Conservation (phyloP, 2,329 filamentous ascomycete genomes). For the Penicillium sp. region DNA sequence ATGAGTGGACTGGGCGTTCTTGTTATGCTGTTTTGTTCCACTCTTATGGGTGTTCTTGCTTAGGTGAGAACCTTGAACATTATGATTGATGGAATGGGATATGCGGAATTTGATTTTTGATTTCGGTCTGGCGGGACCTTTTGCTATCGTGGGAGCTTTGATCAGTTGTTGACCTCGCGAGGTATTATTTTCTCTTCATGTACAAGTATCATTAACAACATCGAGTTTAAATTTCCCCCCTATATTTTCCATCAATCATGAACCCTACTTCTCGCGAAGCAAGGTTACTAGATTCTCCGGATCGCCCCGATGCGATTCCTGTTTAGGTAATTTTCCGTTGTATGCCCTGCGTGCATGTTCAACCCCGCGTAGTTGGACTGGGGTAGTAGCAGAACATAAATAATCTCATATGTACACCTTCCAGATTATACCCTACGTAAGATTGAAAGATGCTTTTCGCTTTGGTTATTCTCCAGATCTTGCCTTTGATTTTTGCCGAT, state of each 20-base stretch:
- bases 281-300: neutral
- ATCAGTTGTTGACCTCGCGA: neutral
- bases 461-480: neutral
- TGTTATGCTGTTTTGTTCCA: slow-evolving; percentile 30
- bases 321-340: slow-evolving; percentile 4
- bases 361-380: neutral
- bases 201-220: slow-evolving; percentile 3
- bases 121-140: neutral
- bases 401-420: neutral
- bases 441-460: neutral
- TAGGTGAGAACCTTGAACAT: slow-evolving; percentile 15
- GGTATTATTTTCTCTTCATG: neutral
- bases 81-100: neutral
- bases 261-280: neutral
- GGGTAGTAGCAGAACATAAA: neutral
- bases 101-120: neutral
- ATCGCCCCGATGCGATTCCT: neutral
- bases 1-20: slow-evolving; percentile 31
- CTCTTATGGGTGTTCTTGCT: slow-evolving; percentile 26
- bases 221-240: neutral
- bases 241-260: neutral
- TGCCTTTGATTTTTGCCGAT: slow-evolving; percentile 1
- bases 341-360: neutral
- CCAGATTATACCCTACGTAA: neutral
- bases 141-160: neutral